phyloP scores from a whole-genome alignment of 768 basidiomycete genomes.

The Lactarius tabidus region DNA sequence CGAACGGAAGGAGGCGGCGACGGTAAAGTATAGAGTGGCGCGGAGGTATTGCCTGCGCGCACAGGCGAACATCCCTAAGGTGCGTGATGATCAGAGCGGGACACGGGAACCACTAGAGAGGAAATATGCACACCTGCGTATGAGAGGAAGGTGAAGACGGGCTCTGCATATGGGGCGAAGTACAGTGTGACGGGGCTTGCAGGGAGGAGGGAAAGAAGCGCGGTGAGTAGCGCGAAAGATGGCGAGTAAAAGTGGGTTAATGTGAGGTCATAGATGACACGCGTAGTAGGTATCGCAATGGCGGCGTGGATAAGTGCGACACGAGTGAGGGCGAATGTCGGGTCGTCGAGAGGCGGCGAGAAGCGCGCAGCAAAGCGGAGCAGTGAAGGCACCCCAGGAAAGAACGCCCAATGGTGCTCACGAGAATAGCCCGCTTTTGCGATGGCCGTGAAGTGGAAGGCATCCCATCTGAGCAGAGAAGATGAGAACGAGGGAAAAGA shows the following conservation, averaged over 20 bases:
- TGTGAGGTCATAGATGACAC: conserved; percentile 55
- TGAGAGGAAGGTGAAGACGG: conserved; percentile 78
- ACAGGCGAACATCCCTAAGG: conserved; percentile 57
- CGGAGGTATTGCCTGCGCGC: conserved; percentile 45
- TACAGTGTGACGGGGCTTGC: conserved; percentile 75
- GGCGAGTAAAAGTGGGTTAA: conserved; percentile 51
- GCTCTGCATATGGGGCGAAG: conserved; percentile 75
- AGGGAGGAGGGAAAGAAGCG: conserved; percentile 69
- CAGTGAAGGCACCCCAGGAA: conserved; percentile 61
- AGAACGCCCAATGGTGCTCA: conserved; percentile 88
- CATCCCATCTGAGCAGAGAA: conserved; percentile 78
- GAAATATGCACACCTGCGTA: conserved; percentile 53
- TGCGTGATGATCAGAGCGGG: background rate
- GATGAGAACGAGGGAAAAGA: conserved; percentile 19
- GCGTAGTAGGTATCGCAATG: conserved; percentile 39
- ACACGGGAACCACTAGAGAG: background rate
- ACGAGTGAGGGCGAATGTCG: conserved; percentile 10
- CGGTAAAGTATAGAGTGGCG: conserved; percentile 58
- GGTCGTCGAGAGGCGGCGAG: background rate
- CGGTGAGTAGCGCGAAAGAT: conserved; percentile 55
- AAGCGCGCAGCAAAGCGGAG: conserved; percentile 36
- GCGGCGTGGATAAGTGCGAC: conserved; percentile 37
- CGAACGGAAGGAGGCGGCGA: conserved; percentile 66
- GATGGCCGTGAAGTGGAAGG: conserved; percentile 72
- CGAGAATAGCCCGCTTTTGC: conserved; percentile 54